Percentiles rank a stretch among this genome's conserved stretches.
Evolutionary conservation across 257 asterid species (phyloP).

Genomic region (Fraxinus cuspidata): DNA sequence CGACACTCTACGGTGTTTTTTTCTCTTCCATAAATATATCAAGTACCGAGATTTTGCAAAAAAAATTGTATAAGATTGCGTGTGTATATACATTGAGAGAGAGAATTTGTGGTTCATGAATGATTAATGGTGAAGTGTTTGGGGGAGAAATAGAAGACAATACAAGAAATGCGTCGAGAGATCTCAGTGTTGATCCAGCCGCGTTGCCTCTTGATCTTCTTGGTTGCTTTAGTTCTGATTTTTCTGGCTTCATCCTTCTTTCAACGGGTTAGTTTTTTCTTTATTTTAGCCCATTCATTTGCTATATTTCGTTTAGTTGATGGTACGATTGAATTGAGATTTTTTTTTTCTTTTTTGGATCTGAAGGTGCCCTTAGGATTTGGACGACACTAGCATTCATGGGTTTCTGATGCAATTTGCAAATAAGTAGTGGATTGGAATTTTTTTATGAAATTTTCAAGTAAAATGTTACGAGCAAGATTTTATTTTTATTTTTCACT

Average conservation of each 20-base stretch:
- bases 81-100: neutral
- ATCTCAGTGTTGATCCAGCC: slow-evolving; percentile 70
- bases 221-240: slow-evolving; percentile 49
- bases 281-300: neutral
- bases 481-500: slow-evolving; percentile 9
- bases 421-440: neutral
- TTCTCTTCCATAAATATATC: neutral
- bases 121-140: slow-evolving; percentile 15
- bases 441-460: slow-evolving; percentile 2
- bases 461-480: neutral
- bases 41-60: neutral
- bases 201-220: slow-evolving; percentile 52
- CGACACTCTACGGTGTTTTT: slow-evolving; percentile 1
- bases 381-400: neutral
- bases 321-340: slow-evolving; percentile 7
- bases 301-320: slow-evolving; percentile 1
- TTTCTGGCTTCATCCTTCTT: slow-evolving; percentile 57
- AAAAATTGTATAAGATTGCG: neutral
- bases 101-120: neutral
- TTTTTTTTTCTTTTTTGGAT: slow-evolving; percentile 26
- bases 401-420: neutral
- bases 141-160: neutral
- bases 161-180: slow-evolving; percentile 63
- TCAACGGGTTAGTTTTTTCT: slow-evolving; percentile 44
- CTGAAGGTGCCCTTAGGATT: slow-evolving; percentile 15